A percentile compares a stretch with the other conserved stretches of the same genome.
Evolutionary conservation across 2,329 filamentous ascomycete species (phyloP).

Genomic region (Colletotrichum falcatum): DNA sequence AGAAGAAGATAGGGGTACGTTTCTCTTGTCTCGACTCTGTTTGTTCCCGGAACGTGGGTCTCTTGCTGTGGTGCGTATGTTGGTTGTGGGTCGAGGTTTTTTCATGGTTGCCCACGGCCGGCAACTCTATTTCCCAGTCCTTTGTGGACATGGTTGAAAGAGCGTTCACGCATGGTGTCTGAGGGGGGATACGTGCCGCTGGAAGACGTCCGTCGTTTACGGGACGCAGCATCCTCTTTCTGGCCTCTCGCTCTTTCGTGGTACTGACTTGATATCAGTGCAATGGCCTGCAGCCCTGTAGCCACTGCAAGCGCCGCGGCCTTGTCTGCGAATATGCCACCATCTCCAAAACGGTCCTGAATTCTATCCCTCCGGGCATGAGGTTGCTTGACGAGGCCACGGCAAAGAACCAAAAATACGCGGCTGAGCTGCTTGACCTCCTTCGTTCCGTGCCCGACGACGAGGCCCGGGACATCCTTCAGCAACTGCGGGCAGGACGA

Average conservation of each 20-base stretch:
- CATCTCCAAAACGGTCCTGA: constrained; percentile 29
- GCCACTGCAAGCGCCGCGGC: constrained; percentile 28
- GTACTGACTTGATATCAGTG: constrained; percentile 17
- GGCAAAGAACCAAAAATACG: constrained; percentile 6
- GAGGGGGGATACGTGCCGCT: not conserved
- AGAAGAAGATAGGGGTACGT: constrained; percentile 39
- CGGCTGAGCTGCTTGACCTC: constrained; percentile 16
- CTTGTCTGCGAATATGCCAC: constrained; percentile 26
- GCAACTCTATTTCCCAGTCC: not conserved
- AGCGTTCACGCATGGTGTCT: not conserved
- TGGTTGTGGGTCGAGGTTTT: not conserved
- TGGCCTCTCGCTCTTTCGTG: not conserved
- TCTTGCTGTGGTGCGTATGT: not conserved
- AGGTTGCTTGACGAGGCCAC: constrained; percentile 20
- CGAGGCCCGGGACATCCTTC: constrained; percentile 15
- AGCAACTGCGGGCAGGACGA: constrained; percentile 13
- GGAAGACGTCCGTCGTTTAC: not conserved
- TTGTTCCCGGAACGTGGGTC: not conserved
- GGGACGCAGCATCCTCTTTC: not conserved
- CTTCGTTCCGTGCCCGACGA: constrained; percentile 22
- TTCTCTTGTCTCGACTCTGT: not conserved
- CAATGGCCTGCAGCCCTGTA: constrained; percentile 27
- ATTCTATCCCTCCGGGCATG: constrained; percentile 26
- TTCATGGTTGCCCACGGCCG: not conserved
- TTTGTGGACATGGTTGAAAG: not conserved